Conservation (phyloP, 1,284 basidiomycete genomes). For the Irpex lacteus region DNA sequence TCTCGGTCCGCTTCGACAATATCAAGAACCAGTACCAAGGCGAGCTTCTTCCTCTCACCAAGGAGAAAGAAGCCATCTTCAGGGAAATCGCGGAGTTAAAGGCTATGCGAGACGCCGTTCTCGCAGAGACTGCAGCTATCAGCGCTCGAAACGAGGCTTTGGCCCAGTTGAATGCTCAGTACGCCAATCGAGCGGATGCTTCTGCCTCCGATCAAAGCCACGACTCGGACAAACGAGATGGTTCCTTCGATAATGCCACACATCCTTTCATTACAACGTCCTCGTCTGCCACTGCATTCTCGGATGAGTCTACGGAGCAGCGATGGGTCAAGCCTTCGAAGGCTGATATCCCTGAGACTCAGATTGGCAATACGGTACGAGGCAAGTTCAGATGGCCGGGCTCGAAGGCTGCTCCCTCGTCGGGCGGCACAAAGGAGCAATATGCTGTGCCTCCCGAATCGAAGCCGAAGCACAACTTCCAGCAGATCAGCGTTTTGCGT, state of each 20-base stretch:
- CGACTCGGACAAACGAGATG: conserved; percentile 23
- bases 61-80: conserved; percentile 75
- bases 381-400: conserved; percentile 69
- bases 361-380: conserved; percentile 38
- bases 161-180: conserved; percentile 80
- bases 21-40: conserved; percentile 86
- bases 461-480: conserved; percentile 77
- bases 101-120: conserved; percentile 80
- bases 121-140: conserved; percentile 89
- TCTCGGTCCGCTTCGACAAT: conserved; percentile 86
- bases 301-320: conserved; percentile 31
- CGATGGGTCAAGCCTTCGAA: conserved; percentile 30
- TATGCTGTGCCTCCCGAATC: conserved; percentile 16
- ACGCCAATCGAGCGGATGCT: conserved; percentile 70
- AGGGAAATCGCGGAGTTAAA: conserved; percentile 88
- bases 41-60: conserved; percentile 82
- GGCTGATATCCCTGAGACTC: conserved; percentile 28
- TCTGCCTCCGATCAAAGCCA: conserved; percentile 26
- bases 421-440: conserved; percentile 21
- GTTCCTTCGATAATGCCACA: conserved; percentile 27
- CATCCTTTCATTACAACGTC: conserved; percentile 24
- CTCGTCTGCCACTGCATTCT: conserved; percentile 17
- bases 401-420: conserved; percentile 19
- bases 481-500: conserved; percentile 85
- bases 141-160: conserved; percentile 93